Evolutionary conservation across 2,329 filamentous ascomycete species (phyloP).

Genomic region (Verticillium albo-atrum): DNA sequence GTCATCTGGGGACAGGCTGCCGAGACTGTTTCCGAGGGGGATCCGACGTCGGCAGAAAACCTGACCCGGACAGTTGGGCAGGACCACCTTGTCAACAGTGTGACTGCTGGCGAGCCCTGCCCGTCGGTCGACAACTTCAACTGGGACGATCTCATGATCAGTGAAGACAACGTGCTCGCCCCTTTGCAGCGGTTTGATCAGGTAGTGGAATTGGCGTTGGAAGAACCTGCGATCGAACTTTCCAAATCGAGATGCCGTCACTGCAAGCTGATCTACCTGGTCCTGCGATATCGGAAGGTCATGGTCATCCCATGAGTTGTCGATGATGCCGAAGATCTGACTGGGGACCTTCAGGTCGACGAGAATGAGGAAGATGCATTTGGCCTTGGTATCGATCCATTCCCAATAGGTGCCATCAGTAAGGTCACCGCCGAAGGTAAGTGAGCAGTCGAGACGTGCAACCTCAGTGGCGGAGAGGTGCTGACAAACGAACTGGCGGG

Average conservation of each 20-base stretch:
- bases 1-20: constrained; percentile 43
- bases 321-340: constrained; percentile 70
- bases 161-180: constrained; percentile 61
- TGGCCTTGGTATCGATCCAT: constrained; percentile 68
- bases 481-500: constrained; percentile 60
- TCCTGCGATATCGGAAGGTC: constrained; percentile 67
- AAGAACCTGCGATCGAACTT: constrained; percentile 66
- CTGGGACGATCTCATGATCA: constrained; percentile 63
- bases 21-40: constrained; percentile 40
- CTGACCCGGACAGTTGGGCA: constrained; percentile 56
- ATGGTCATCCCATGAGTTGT: constrained; percentile 72
- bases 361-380: constrained; percentile 66
- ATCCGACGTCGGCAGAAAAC: constrained; percentile 56
- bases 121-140: constrained; percentile 61
- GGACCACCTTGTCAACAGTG: constrained; percentile 53
- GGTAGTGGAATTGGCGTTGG: constrained; percentile 64
- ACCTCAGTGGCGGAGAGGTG: constrained; percentile 61
- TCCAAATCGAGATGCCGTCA: constrained; percentile 56
- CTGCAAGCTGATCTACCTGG: constrained; percentile 57
- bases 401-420: constrained; percentile 75
- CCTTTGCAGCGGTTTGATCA: constrained; percentile 58
- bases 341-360: constrained; percentile 66
- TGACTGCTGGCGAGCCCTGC: constrained; percentile 31
- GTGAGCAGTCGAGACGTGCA: constrained; percentile 54
- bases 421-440: constrained; percentile 63